Evolutionary conservation across 2,329 filamentous ascomycete species (phyloP).

Genomic region (Chaetomium sp.): DNA sequence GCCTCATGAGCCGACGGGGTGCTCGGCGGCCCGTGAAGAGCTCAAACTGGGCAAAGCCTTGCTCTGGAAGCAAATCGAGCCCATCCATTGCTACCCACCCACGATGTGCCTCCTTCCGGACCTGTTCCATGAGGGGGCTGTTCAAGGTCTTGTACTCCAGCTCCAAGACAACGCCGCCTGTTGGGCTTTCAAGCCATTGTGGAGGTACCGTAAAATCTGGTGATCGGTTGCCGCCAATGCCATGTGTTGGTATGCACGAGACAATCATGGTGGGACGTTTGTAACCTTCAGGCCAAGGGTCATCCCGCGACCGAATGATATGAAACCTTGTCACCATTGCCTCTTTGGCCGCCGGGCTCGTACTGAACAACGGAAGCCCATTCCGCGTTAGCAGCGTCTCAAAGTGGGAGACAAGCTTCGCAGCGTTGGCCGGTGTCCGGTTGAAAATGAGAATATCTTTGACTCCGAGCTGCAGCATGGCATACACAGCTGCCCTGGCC

Average conservation of each 20-base stretch:
- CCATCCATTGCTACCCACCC: slow-evolving; percentile 74
- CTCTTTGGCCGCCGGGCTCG: slow-evolving; percentile 36
- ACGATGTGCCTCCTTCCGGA: slow-evolving; percentile 50
- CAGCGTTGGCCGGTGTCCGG: slow-evolving; percentile 59
- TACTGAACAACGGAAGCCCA: slow-evolving; percentile 38
- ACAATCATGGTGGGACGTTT: slow-evolving; percentile 66
- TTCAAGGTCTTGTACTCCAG: slow-evolving; percentile 67
- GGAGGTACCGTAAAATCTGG: slow-evolving; percentile 64
- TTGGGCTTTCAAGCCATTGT: slow-evolving; percentile 64
- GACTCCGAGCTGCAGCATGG: slow-evolving; percentile 70
- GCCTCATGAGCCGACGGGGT: slow-evolving; percentile 63
- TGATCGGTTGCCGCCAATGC: slow-evolving; percentile 55
- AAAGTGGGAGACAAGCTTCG: slow-evolving; percentile 63
- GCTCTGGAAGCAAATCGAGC: slow-evolving; percentile 68
- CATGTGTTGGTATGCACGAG: slow-evolving; percentile 68
- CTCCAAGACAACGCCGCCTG: slow-evolving; percentile 70
- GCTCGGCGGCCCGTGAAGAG: slow-evolving; percentile 68
- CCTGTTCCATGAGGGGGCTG: slow-evolving; percentile 64
- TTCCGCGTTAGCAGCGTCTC: slow-evolving; percentile 45
- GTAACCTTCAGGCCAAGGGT: slow-evolving; percentile 58
- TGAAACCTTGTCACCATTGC: slow-evolving; percentile 39
- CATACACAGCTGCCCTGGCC: slow-evolving; percentile 71
- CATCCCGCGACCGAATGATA: slow-evolving; percentile 52
- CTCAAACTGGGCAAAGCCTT: slow-evolving; percentile 77
- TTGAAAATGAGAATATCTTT: slow-evolving; percentile 71